Percentiles rank a stretch among this genome's conserved stretches.
phyloP scores from a whole-genome alignment of 495 filamentous ascomycete genomes.

The Rusavskia elegans region DNA sequence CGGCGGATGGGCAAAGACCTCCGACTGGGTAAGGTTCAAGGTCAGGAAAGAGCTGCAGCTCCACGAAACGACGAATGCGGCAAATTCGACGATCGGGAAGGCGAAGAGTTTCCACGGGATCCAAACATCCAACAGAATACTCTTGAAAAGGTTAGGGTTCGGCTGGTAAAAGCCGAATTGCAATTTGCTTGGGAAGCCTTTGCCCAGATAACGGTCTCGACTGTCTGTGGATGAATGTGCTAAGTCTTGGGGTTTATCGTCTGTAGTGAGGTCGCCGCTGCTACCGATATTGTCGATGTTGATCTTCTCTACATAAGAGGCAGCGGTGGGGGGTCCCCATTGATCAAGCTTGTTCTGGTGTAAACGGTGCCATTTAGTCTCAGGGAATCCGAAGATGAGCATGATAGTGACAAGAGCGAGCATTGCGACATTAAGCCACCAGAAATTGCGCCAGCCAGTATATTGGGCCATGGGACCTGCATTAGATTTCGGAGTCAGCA shows the following conservation, averaged over 20 bases:
- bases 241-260: not conserved
- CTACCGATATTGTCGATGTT: not conserved
- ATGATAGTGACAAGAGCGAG: conserved; percentile 24
- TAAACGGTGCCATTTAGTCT: conserved; percentile 41
- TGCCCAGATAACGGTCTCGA: conserved; percentile 22
- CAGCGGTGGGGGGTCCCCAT: not conserved
- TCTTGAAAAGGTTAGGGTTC: conserved; percentile 13
- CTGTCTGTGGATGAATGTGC: conserved; percentile 5
- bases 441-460: conserved; percentile 36
- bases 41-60: conserved; percentile 31
- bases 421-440: conserved; percentile 32
- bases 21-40: conserved; percentile 47
- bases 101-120: conserved; percentile 13
- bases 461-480: conserved; percentile 32
- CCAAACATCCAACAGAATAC: too few relatives aligned
- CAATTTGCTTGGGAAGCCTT: conserved; percentile 32
- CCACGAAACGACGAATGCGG: too few relatives aligned
- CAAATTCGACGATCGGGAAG: conserved; percentile 49
- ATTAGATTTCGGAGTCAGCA: conserved; percentile 9
- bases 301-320: not conserved
- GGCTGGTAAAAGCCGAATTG: conserved; percentile 40
- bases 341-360: conserved; percentile 14
- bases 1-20: conserved; percentile 35
- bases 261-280: not conserved
- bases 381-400: conserved; percentile 35